Percentiles rank a stretch among this genome's conserved stretches.
These are phyloP conservation scores for Pleurotus citrinopileatus DNA, from an alignment of 768 basidiomycete species.

Conservation along the genomic window DNA sequence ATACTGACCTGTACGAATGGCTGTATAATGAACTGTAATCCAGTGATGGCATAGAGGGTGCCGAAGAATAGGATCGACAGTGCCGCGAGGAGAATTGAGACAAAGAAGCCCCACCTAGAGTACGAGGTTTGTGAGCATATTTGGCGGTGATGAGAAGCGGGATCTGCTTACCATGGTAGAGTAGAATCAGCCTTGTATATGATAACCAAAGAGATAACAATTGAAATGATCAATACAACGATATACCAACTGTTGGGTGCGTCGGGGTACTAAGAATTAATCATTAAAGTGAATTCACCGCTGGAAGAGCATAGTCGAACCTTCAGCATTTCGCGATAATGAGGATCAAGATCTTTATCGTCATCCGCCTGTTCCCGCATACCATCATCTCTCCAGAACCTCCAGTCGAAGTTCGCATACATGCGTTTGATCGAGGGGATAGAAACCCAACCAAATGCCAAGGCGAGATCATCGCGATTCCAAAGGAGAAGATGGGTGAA, in stretches of 20 bases:
- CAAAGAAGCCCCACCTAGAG: conserved; percentile 45
- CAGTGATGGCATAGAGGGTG: conserved; percentile 43
- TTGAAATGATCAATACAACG: conserved; percentile 36
- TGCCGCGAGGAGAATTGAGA: conserved; percentile 39
- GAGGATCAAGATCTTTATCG: conserved; percentile 39
- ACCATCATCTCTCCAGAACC: conserved; percentile 40
- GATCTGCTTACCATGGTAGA: conserved; percentile 48
- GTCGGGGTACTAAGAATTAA: conserved; percentile 42
- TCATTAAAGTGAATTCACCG: not conserved
- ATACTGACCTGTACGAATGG: conserved; percentile 46
- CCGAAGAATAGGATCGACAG: conserved; percentile 47
- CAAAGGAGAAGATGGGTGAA: conserved; percentile 46
- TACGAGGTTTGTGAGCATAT: not conserved
- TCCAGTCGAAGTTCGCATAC: conserved; percentile 34
- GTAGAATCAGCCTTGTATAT: conserved; percentile 47
- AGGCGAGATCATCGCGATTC: conserved; percentile 38
- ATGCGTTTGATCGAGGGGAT: conserved; percentile 31
- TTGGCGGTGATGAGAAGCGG: not conserved
- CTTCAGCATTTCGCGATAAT: conserved; percentile 52
- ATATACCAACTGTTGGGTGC: conserved; percentile 58
- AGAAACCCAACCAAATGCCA: conserved; percentile 44
- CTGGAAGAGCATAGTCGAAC: conserved; percentile 16
- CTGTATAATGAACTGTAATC: conserved; percentile 41
- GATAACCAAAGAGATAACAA: conserved; percentile 38
- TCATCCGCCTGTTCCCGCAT: conserved; percentile 27